These are phyloP conservation scores for Botryotinia narcissicola DNA, from an alignment of 2,329 filamentous ascomycete species.

Conservation along the genomic window DNA sequence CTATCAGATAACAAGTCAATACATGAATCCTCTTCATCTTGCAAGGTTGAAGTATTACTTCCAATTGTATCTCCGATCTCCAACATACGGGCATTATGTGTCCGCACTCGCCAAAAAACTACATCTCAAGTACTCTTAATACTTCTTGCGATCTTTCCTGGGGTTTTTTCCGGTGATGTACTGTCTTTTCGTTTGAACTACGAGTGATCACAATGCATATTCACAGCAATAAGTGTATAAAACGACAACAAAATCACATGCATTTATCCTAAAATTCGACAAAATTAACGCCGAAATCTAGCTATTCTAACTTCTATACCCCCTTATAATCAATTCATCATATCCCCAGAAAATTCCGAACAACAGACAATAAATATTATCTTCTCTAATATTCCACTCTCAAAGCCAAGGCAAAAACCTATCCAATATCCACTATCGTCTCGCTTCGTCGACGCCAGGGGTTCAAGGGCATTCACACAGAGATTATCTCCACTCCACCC, in stretches of 20 bases:
- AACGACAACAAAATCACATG: background rate
- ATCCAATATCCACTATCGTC: background rate
- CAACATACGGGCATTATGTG: background rate
- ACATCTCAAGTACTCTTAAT: background rate
- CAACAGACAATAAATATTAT: background rate
- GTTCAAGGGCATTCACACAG: background rate
- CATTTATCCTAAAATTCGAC: background rate
- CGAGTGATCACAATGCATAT: background rate
- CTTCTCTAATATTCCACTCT: background rate
- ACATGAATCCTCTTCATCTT: background rate
- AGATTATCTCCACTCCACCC: background rate
- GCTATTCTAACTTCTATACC: background rate
- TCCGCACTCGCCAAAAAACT: background rate
- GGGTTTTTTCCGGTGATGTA: background rate
- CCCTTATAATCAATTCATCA: background rate
- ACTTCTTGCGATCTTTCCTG: background rate
- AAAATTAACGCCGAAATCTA: background rate
- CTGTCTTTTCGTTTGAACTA: background rate
- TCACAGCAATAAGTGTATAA: background rate
- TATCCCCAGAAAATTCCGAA: accelerated
- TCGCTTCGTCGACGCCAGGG: background rate
- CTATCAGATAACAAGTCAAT: accelerated
- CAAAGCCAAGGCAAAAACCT: background rate
- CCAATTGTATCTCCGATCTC: no score
- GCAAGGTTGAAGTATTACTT: background rate